Percentiles rank a stretch among this genome's conserved stretches.
phyloP scores from a whole-genome alignment of 257 asterid species.

The Solanum peruvianum region DNA sequence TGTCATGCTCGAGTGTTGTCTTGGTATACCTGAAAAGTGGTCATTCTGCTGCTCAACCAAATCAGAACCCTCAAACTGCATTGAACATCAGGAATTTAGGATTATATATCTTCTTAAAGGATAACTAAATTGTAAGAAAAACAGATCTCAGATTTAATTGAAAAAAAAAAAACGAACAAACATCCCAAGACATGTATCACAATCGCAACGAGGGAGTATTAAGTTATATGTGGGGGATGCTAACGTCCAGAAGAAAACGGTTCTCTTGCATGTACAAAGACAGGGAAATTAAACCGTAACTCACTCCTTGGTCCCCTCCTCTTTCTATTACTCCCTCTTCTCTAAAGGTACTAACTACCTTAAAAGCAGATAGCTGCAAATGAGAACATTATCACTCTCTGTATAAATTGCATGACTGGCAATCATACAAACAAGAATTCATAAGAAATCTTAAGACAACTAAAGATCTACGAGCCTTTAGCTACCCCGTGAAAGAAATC shows the following conservation, averaged over 20 bases:
- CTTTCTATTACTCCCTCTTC: not conserved
- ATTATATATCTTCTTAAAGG: not conserved
- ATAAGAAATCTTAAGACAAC: not conserved
- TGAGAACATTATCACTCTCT: not conserved
- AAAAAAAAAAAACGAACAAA: not conserved
- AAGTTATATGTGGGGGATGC: not conserved
- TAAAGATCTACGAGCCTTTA: not conserved
- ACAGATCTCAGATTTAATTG: not conserved
- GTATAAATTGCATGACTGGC: not conserved
- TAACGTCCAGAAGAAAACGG: not conserved
- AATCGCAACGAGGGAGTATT: not conserved
- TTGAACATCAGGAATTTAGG: not conserved
- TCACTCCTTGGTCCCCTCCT: not conserved
- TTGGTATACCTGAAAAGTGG: conserved; percentile 52
- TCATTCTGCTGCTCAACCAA: conserved; percentile 60
- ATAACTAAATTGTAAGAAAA: not conserved
- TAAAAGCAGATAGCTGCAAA: not conserved
- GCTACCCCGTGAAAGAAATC: not conserved
- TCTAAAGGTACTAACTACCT: not conserved
- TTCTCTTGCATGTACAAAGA: not conserved
- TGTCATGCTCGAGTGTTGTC: not conserved
- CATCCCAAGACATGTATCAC: not conserved
- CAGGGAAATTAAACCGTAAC: not conserved
- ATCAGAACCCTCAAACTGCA: conserved; percentile 80
- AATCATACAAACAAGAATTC: not conserved